Conservation (phyloP, 2,329 filamentous ascomycete species). For the Verticillium nubilum region DNA sequence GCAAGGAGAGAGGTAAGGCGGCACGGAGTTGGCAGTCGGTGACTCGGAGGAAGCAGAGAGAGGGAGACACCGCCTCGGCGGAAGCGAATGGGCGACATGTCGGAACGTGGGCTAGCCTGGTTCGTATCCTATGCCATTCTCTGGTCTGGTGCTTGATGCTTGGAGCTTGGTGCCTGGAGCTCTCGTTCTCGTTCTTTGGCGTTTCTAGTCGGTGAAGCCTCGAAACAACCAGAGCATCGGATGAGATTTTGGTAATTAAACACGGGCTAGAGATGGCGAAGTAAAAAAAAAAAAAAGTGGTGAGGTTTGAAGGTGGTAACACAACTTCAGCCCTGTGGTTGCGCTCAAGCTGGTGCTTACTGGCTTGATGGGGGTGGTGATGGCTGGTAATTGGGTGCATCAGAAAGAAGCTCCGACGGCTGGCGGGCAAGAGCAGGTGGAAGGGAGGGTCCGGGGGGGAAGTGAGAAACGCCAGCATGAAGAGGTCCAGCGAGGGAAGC, state of each 20-base stretch:
- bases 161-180: neutral
- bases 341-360: neutral
- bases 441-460: neutral
- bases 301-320: neutral
- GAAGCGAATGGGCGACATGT: neutral
- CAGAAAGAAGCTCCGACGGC: neutral
- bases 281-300: neutral
- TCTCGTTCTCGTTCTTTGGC: neutral
- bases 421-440: neutral
- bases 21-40: neutral
- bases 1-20: neutral
- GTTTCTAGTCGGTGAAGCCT: neutral
- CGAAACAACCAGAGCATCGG: no score
- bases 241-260: neutral
- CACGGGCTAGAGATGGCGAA: neutral
- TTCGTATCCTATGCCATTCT: neutral
- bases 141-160: neutral
- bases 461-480: neutral
- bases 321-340: neutral
- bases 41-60: neutral
- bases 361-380: neutral
- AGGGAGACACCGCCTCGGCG: neutral
- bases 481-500: neutral
- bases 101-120: neutral
- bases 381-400: neutral